These are phyloP conservation scores for Dendrostoma leiphaemia DNA, from an alignment of 2,329 filamentous ascomycete species.

Conservation along the genomic window DNA sequence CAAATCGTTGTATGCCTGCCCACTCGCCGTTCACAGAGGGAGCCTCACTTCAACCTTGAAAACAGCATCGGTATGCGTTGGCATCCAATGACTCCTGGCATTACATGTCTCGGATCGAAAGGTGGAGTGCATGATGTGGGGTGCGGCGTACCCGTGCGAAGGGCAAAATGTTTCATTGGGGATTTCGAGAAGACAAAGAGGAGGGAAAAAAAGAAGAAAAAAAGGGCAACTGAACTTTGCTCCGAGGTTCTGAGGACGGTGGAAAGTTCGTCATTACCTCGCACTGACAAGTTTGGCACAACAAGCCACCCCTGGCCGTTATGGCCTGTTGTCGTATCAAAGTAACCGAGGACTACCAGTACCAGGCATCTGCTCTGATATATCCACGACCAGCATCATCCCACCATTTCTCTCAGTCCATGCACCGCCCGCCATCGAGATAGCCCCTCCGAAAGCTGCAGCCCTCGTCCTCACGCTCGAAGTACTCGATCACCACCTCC, in stretches of 20 bases:
- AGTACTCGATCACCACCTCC: slow-evolving; percentile 15
- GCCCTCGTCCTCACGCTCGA: slow-evolving; percentile 2
- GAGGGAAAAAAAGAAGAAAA: too few relatives aligned
- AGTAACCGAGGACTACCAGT: neutral
- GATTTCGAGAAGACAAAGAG: too few relatives aligned
- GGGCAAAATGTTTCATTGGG: too few relatives aligned
- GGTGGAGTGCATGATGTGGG: neutral
- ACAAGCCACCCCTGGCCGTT: slow-evolving; percentile 7
- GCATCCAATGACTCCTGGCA: neutral
- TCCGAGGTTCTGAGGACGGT: too few relatives aligned
- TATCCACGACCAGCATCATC: too few relatives aligned
- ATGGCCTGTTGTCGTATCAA: neutral
- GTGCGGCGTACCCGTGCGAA: too few relatives aligned
- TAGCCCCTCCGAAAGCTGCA: neutral
- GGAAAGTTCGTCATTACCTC: neutral
- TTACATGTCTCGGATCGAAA: neutral
- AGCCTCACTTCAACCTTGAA: too few relatives aligned
- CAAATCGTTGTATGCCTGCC: too few relatives aligned
- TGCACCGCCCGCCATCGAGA: neutral
- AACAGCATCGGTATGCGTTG: neutral
- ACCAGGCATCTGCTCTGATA: too few relatives aligned
- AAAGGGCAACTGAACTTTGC: too few relatives aligned
- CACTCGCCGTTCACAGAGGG: too few relatives aligned
- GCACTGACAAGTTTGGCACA: slow-evolving; percentile 7
- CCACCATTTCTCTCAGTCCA: too few relatives aligned